Evolutionary conservation across 176 grass and related monocot species (phyloP).

Genomic region (sorghum (Sorghum bicolor)): Sorghum_bicolor_NCBIv3 NC_012878.2:57949001-57949500

Average conservation of each 20-base stretch:
- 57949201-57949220: constrained; percentile 10
- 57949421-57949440: neutral
- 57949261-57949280: constrained; percentile 1
- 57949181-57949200: neutral
- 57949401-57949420: neutral
- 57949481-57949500: constrained; percentile 51
- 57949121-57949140: constrained; percentile 71
- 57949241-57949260: constrained; percentile 44
- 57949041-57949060: neutral
- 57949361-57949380: constrained; percentile 17
- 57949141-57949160: constrained; percentile 76
- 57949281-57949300: constrained; percentile 21
- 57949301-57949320: constrained; percentile 23
- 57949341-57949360: constrained; percentile 59
- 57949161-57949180: constrained; percentile 85
- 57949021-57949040: neutral
- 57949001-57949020: neutral
- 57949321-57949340: constrained; percentile 55
- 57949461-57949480: constrained; percentile 62
- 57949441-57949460: constrained; percentile 83
- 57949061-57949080: neutral
- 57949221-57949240: constrained; percentile 78
- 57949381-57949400: neutral
- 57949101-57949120: constrained; percentile 91
- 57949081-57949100: constrained; percentile 91